These are phyloP conservation scores for Fusarium metavorans DNA, from an alignment of 2,329 filamentous ascomycete species.

Conservation along the genomic window DNA sequence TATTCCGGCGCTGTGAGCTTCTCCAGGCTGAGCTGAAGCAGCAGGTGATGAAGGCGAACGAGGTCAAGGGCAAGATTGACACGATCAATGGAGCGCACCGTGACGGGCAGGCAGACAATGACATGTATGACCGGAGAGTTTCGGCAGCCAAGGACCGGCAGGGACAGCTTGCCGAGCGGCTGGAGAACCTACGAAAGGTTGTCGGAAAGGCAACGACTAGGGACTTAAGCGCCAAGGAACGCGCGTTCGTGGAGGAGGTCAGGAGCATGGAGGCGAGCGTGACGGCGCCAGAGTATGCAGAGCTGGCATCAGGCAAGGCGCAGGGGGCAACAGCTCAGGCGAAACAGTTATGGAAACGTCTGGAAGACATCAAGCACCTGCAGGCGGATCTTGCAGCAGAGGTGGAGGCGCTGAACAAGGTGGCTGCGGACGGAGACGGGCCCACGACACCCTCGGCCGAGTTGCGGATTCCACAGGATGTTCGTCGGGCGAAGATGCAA, in stretches of 20 bases:
- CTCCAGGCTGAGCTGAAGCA: slow-evolving; percentile 75
- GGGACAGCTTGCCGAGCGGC: slow-evolving; percentile 65
- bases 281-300: slow-evolving; percentile 48
- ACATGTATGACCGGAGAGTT: slow-evolving; percentile 70
- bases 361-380: slow-evolving; percentile 67
- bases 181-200: slow-evolving; percentile 67
- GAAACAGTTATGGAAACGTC: slow-evolving; percentile 67
- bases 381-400: slow-evolving; percentile 66
- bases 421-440: slow-evolving; percentile 40
- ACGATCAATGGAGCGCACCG: slow-evolving; percentile 64
- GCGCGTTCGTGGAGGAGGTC: slow-evolving; percentile 60
- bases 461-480: slow-evolving; percentile 68
- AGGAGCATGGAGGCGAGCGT: slow-evolving; percentile 67
- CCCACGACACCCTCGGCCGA: slow-evolving; percentile 51
- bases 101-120: slow-evolving; percentile 64
- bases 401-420: slow-evolving; percentile 58
- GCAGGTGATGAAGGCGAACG: slow-evolving; percentile 74
- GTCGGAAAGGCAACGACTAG: slow-evolving; percentile 56
- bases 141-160: slow-evolving; percentile 67
- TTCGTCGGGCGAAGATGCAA: slow-evolving; percentile 72
- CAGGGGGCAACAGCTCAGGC: slow-evolving; percentile 44
- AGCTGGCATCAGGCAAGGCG: slow-evolving; percentile 49
- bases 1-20: slow-evolving; percentile 78
- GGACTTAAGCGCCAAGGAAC: slow-evolving; percentile 59
- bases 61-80: slow-evolving; percentile 75